Base-by-base conservation (phyloP, 768 basidiomycete species). In the Leccinum ochraceum region DNA sequence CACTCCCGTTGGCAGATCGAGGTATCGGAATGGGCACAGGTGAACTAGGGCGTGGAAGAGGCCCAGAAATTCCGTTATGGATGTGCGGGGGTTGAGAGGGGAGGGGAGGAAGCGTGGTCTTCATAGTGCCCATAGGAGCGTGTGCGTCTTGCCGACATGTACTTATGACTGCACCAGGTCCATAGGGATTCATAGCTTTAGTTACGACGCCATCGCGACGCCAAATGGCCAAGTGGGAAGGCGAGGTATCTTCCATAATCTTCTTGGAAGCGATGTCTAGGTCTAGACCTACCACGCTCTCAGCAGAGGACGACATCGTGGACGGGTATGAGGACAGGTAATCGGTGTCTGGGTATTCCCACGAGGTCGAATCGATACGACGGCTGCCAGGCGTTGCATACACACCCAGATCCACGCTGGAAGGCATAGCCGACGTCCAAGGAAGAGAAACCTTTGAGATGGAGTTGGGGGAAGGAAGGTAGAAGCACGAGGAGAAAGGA, bases 401-500 rank as follows among this genome's bases (percentile, higher is more conserved):
- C 50, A 69, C 67, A 54, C 77, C 70, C 34, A 79, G 62, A 58
- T 76, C 74, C 57, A 76, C 78, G 26, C 77, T 74, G 14, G 77
- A 78, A 16, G 73, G 74, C 68, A 80, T 70, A 30, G 68, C 64
- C 37, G 75, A 63, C 20, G 72, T 69, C 72, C 74, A 74, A 28
- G 72, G 69, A 6, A 74, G 61, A 32, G 77, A 77, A 30, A 71
- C 64, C 65, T 74, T 76, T 20, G 79, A 77, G 16, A 74, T 61
- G 17, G 79, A 78, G 39, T 76, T 70, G 3, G 81, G 77, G 39
- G 79, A 81, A 57, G 77, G 76, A 57, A 85, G 73, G 65, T 81
- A 85, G 64, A 82, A 86, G 57, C 83, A 81, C 1, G 85, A 85
- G 17, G 82, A 80, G 66, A 83, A 85, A 13, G 81, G 79, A 57